Base-by-base conservation (phyloP, 768 basidiomycete species). In the Lepiota venenata region DNA sequence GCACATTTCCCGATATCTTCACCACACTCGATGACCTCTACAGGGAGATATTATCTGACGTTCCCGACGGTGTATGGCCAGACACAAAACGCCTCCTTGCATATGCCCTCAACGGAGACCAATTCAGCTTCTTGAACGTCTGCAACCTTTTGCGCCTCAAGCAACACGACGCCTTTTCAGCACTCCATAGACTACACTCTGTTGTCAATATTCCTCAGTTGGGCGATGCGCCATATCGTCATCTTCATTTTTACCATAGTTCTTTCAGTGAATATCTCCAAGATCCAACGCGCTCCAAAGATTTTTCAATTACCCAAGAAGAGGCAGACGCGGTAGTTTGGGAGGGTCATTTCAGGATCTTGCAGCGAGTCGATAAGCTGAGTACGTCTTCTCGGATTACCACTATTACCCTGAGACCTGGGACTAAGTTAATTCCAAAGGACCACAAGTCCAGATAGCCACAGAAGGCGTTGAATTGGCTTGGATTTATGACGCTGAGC, bases 241-340 rank as follows among this genome's bases (percentile, higher is more conserved):
- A 46, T 10, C 15, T 29, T 3, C 25, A 46, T 10, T 46, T 46
- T 6, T 16, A 46, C 15, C 44, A 46, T 29, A 16, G 27, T 14
- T 46, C 44, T n/a, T 46, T 46, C n/a, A 46, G 44, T 15, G 44
- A 46, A 16, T 46, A 46, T 27, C 44, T 46, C 2, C 44, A 46
- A 12, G 44, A 46, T 29, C 21, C 43, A n/a, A 25, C 11, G 14
- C 43, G 43, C 21, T 44, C 43, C 7, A 20, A 20, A 12, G 25
- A 15, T 4, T 29, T 46, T n/a, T 27, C 15, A 15, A 27, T 46
- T 29, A 46, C 25, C 15, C 25, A 46, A 16, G 22, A 32, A 16
- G 5, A 8, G 44, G 44, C 44, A 25, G 44, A 29, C 15, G 25
- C 44, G 12, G 9, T 46, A 29, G 25, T 29, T 27, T 46, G 44